Percentiles rank a stretch among this genome's conserved stretches.
Evolutionary conservation across 139 green algal genomes (phyloP).

Genomic region (Chlamydomonas schloesseri): DNA sequence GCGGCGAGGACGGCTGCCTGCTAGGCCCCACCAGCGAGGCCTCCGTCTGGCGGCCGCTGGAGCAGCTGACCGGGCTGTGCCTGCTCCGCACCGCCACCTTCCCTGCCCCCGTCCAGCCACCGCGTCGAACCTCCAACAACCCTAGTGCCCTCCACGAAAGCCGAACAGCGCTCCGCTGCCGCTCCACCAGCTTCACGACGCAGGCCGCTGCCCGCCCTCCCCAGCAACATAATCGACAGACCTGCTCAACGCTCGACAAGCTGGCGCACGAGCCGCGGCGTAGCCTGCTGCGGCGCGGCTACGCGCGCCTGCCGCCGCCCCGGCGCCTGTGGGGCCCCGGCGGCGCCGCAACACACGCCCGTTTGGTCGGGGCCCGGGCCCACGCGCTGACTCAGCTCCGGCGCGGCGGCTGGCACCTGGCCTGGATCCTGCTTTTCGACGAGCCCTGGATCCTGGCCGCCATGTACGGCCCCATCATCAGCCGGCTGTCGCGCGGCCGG

Average conservation of each 20-base stretch:
- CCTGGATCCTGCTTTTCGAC: conserved; percentile 3
- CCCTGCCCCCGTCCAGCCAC: no score
- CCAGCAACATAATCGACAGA: background rate
- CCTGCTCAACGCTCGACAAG: no score
- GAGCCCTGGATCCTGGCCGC: conserved; percentile 7
- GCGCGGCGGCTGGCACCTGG: background rate
- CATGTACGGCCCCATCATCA: background rate
- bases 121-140: no score
- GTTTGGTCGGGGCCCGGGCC: background rate
- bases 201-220: background rate
- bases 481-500: background rate
- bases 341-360: background rate
- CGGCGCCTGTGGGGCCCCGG: no score
- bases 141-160: background rate
- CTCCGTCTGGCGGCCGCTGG: no score
- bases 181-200: background rate
- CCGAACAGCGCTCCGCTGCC: no score
- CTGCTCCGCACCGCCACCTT: background rate
- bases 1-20: no score
- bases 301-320: background rate
- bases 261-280: background rate
- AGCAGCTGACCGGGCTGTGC: no score
- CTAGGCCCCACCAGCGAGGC: no score
- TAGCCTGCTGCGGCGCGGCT: background rate
- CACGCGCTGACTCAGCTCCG: background rate